A percentile compares a stretch with the other conserved stretches of the same genome.
phyloP scores from a whole-genome alignment of 2,329 filamentous ascomycete genomes.

The Zymoseptoria crescenta region DNA sequence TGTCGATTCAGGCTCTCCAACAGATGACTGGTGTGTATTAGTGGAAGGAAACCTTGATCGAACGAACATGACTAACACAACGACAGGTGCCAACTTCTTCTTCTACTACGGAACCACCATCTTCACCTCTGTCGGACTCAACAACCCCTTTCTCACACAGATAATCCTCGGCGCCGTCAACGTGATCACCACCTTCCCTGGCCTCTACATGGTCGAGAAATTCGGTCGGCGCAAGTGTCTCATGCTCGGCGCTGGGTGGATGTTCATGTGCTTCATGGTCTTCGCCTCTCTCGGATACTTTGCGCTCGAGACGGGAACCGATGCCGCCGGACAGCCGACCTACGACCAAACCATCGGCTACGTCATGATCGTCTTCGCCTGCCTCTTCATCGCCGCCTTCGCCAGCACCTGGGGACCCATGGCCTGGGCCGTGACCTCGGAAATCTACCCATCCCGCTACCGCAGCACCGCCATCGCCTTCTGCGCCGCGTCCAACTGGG shows the following conservation, averaged over 20 bases:
- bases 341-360: slow-evolving; percentile 42
- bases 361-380: slow-evolving; percentile 58
- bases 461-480: slow-evolving; percentile 45
- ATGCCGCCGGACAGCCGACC: slow-evolving; percentile 12
- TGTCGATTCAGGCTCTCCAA: slow-evolving; percentile 48
- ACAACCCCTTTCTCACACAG: slow-evolving; percentile 30
- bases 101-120: slow-evolving; percentile 46
- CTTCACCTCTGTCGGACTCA: slow-evolving; percentile 27
- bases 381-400: slow-evolving; percentile 57
- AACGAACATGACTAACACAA: not conserved
- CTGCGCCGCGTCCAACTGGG: slow-evolving; percentile 54
- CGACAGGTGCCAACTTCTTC: slow-evolving; percentile 55
- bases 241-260: slow-evolving; percentile 38
- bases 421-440: slow-evolving; percentile 47
- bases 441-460: slow-evolving; percentile 54
- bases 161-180: slow-evolving; percentile 40
- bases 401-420: slow-evolving; percentile 62
- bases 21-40: slow-evolving; percentile 45
- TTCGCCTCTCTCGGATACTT: slow-evolving; percentile 40
- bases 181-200: slow-evolving; percentile 37
- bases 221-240: slow-evolving; percentile 39
- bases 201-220: slow-evolving; percentile 41
- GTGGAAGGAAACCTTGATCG: not conserved
- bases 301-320: slow-evolving; percentile 26
- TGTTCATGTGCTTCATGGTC: slow-evolving; percentile 50